Evolutionary conservation across 2,329 filamentous ascomycete genomes (phyloP), one percentile per base, ranked within the genome.

Genomic region (Diaporthe aspalathi): DNA sequence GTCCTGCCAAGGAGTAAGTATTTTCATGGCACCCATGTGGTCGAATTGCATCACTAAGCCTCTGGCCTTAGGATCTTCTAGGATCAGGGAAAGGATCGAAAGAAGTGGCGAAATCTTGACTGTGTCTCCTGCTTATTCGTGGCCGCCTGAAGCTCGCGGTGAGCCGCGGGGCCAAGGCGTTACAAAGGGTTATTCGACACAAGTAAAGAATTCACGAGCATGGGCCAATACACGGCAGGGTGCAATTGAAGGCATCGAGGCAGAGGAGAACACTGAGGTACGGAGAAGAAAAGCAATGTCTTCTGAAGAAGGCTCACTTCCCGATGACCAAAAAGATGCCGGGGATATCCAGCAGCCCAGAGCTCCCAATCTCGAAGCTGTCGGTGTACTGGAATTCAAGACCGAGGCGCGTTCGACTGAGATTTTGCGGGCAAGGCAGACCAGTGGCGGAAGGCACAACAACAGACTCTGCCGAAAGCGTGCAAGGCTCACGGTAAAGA

Each of bases 81-180:
- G 49, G 49, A 52, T 52, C 49, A 52, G 24, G 49, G 22, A 22
- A 24, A 27, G 49, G 22, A 22, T 52, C 24, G 49, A 52, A 27
- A 52, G 24, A 52, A 29, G 24, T 8, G 72, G 72, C 63, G 66
- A 60, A 40, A 29, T 63, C 35, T 76, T 77, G 29, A 14, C 24
- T 29, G 24, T 52, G 14, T 24, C 24, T 29, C 14, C 14, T 52
- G 49, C 24, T 52, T 16, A 3, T 52, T 16, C 5, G 24, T 32
- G 24, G 8, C 24, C 29, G 32, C 3, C 50, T 16, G 16, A 32
- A 53, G 7, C 50, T 22, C 16, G 16, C 9, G 27, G 50, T 53
- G 50, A 50, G 3, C 47, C 27, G 47, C 47, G 12, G 12, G 47
- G 22, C 47, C 47, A 50, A 50, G n/a, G 22, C 14, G 47, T n/a